Evolutionary conservation across 83 land plant genomes (phyloP).

Genomic region (Picea abies): DNA sequence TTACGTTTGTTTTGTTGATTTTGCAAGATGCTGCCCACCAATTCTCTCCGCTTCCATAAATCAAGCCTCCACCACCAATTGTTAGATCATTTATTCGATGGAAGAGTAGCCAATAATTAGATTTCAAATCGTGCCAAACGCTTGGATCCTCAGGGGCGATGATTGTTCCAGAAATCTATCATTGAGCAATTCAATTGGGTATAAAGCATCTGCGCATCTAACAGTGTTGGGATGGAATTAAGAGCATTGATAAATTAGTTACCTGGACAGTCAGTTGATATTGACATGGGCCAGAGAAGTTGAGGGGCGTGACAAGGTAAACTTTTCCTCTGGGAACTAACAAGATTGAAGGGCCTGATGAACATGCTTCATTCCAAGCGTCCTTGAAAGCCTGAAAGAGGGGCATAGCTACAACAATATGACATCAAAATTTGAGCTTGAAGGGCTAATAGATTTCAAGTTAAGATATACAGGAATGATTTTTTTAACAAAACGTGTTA

Average conservation of each 20-base stretch:
- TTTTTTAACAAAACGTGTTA: too few species aligned
- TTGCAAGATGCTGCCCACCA: constrained; percentile 81
- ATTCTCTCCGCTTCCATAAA: constrained; percentile 63
- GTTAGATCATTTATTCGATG: constrained; percentile 39
- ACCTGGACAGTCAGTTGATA: constrained; percentile 41
- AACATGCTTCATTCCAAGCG: constrained; percentile 58
- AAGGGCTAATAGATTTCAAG: too few species aligned
- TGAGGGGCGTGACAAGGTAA: constrained; percentile 41
- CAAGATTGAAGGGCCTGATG: constrained; percentile 29
- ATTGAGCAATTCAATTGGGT: too few species aligned
- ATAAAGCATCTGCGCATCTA: not conserved
- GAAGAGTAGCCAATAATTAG: constrained; percentile 58
- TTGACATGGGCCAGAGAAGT: constrained; percentile 50
- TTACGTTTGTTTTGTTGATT: constrained; percentile 48
- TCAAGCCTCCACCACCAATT: constrained; percentile 55
- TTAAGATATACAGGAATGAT: too few species aligned
- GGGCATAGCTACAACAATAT: too few species aligned
- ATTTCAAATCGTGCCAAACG: constrained; percentile 39
- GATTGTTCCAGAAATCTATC: constrained; percentile 51
- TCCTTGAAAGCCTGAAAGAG: constrained; percentile 40
- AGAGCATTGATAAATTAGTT: too few species aligned
- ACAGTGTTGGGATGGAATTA: not conserved
- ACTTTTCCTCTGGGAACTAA: constrained; percentile 31
- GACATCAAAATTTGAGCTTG: too few species aligned
- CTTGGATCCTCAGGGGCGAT: constrained; percentile 64